Percentiles rank a stretch among this genome's conserved stretches.
These are phyloP conservation scores for Rhododendron henanense DNA, from an alignment of 148 eudicot genomes.

Conservation along the genomic window DNA sequence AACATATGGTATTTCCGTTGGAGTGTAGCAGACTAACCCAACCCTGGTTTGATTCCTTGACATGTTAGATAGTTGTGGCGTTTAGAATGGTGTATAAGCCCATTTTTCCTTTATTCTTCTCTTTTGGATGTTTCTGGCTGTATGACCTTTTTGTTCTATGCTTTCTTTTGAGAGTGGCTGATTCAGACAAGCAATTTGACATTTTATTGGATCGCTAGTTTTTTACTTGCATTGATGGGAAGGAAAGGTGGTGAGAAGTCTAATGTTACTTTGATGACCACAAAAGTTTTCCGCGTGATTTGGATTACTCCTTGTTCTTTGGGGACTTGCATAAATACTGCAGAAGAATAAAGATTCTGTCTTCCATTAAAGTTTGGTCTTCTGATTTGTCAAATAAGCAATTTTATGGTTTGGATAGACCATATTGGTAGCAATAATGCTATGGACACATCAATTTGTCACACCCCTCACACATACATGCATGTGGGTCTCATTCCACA, in stretches of 20 bases:
- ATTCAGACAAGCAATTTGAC: neutral
- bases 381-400: neutral
- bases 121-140: neutral
- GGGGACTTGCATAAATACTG: neutral
- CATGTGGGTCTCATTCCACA: too few species aligned
- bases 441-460: too few species aligned
- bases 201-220: neutral
- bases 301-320: neutral
- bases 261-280: neutral
- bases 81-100: neutral
- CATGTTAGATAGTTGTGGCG: neutral
- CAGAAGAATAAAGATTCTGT: neutral
- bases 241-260: neutral
- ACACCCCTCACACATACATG: too few species aligned
- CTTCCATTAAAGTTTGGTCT: conserved; percentile 1
- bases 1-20: neutral
- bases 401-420: neutral
- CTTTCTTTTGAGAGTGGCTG: neutral
- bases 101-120: neutral
- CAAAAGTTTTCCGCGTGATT: neutral
- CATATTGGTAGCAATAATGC: neutral
- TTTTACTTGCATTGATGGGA: conserved; percentile 1
- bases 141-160: neutral
- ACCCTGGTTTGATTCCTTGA: neutral
- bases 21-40: neutral